Conservation (phyloP, 768 basidiomycete species). For the Daedaleopsis nitida region DNA sequence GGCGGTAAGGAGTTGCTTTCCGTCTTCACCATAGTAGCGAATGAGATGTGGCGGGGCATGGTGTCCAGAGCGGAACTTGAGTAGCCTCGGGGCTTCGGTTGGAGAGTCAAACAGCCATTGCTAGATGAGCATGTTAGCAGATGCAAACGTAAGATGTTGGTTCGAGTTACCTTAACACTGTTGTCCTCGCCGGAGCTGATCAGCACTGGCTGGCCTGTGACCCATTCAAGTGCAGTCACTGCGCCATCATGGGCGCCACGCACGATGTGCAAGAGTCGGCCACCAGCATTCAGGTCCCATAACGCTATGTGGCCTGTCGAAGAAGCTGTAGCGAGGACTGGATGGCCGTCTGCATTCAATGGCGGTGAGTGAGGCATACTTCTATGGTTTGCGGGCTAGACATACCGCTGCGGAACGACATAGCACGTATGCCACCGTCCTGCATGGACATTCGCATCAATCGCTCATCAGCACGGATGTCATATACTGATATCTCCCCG, state of each 20-base stretch:
- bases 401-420: constrained; percentile 86
- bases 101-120: constrained; percentile 99
- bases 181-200: constrained; percentile 93
- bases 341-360: constrained; percentile 68
- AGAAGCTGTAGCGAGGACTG: constrained; percentile 85
- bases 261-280: constrained; percentile 80
- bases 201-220: constrained; percentile 89
- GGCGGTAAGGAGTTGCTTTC: constrained; percentile 89
- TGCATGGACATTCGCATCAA: constrained; percentile 91
- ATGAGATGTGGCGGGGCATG: constrained; percentile 89
- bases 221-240: constrained; percentile 85
- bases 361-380: not conserved
- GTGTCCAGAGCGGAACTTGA: constrained; percentile 94
- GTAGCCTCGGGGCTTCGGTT: constrained; percentile 77
- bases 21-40: constrained; percentile 95
- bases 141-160: too few relatives aligned
- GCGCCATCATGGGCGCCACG: constrained; percentile 88
- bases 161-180: constrained; percentile 76
- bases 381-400: not conserved
- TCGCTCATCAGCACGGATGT: constrained; percentile 87
- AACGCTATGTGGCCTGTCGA: constrained; percentile 87
- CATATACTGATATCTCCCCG: constrained; percentile 87
- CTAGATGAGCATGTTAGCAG: constrained; percentile 40
- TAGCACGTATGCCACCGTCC: constrained; percentile 71
- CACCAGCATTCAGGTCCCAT: constrained; percentile 89